These are phyloP conservation scores for Telopea speciosissima DNA, from an alignment of 177 flowering plant genomes.

Conservation along the genomic window DNA sequence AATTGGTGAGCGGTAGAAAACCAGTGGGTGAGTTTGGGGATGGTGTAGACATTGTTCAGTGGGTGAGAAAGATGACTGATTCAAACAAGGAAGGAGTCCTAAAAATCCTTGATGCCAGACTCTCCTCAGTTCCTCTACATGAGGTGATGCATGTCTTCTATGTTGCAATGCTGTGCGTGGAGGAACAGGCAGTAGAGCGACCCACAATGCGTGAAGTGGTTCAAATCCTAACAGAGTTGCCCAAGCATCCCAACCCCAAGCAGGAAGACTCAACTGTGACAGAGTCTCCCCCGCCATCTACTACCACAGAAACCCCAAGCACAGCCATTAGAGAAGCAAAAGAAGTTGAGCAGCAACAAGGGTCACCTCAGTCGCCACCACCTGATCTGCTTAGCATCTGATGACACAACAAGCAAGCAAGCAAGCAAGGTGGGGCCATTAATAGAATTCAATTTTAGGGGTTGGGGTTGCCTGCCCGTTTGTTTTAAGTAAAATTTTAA, in stretches of 20 bases:
- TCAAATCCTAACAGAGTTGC: constrained; percentile 82
- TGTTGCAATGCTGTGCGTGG: constrained; percentile 95
- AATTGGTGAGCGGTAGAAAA: constrained; percentile 76
- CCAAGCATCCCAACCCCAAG: constrained; percentile 35
- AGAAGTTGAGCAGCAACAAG: background rate
- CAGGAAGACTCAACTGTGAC: background rate
- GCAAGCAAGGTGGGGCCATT: no score
- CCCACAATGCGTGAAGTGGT: constrained; percentile 99
- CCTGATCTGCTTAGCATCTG: constrained; percentile 12
- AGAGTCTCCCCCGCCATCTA: background rate
- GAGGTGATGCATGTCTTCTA: constrained; percentile 96
- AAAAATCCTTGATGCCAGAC: constrained; percentile 76
- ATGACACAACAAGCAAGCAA: background rate
- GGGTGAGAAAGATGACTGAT: constrained; percentile 91
- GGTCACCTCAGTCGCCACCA: constrained; percentile 9
- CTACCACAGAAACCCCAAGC: background rate
- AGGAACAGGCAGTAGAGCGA: constrained; percentile 92
- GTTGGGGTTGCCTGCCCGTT: background rate
- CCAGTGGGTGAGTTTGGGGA: constrained; percentile 99
- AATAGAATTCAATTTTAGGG: background rate
- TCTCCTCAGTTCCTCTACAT: constrained; percentile 73
- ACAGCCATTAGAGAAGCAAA: constrained; percentile 4
- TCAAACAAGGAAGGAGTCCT: constrained; percentile 82
- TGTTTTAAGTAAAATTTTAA: background rate
- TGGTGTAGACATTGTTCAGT: constrained; percentile 97